Conservation (phyloP, 768 basidiomycete species). For the Serendipita vermifera region DNA sequence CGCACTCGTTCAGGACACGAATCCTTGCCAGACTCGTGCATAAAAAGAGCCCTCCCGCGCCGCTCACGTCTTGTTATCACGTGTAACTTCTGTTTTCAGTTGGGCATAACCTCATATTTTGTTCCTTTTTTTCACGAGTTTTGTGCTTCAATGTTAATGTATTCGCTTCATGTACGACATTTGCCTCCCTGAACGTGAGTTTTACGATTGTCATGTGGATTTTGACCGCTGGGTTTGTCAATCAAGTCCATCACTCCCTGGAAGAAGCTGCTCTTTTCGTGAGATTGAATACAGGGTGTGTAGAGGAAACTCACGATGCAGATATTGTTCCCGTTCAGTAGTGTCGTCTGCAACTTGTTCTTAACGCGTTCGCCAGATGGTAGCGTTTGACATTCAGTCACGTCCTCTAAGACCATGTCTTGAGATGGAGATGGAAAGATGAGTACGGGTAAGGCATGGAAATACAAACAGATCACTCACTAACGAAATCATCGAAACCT, state of each 20-base stretch:
- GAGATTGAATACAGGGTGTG: not conserved
- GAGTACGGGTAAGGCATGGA: not conserved
- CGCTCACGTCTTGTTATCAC: too few species aligned
- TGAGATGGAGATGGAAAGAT: not conserved
- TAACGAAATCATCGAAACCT: constrained; percentile 98
- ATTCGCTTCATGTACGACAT: too few species aligned
- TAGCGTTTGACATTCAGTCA: constrained; percentile 90
- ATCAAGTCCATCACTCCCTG: constrained; percentile 58
- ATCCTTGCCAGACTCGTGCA: too few species aligned
- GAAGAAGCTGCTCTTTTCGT: constrained; percentile 47
- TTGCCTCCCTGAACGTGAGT: too few species aligned
- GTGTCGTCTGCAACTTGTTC: constrained; percentile 74
- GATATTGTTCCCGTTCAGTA: constrained; percentile 90
- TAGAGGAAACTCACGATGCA: constrained; percentile 67
- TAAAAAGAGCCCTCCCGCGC: too few species aligned
- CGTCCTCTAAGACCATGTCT: constrained; percentile 95
- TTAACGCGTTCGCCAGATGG: constrained; percentile 59
- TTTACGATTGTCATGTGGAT: too few species aligned
- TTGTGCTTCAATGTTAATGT: too few species aligned
- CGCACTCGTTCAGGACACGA: too few species aligned
- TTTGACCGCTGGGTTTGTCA: too few species aligned
- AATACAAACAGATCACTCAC: constrained; percentile 46
- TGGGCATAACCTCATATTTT: too few species aligned
- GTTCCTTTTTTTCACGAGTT: too few species aligned
- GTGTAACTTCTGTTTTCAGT: too few species aligned